Evolutionary conservation across 164 flowering plant species (phyloP).

Genomic region (Umbilicus rupestris): DNA sequence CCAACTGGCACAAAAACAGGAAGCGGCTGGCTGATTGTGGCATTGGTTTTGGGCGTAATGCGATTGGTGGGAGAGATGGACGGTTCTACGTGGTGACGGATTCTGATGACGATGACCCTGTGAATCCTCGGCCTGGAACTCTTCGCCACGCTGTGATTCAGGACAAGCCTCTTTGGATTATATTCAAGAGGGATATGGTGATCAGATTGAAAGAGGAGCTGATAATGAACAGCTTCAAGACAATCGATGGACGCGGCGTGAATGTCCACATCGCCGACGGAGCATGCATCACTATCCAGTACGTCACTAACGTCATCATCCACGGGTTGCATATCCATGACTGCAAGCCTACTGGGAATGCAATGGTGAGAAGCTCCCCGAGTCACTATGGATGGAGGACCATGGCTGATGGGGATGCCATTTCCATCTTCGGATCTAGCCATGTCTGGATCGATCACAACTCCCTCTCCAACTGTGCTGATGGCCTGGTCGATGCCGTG

Average conservation of each 20-base stretch:
- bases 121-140: slow-evolving; percentile 84
- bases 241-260: slow-evolving; percentile 59
- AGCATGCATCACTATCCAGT: slow-evolving; percentile 53
- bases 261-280: slow-evolving; percentile 61
- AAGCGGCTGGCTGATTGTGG: slow-evolving; percentile 94
- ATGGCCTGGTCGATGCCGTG: slow-evolving; percentile 92
- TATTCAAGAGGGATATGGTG: slow-evolving; percentile 61
- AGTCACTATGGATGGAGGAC: slow-evolving; percentile 59
- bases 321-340: slow-evolving; percentile 61
- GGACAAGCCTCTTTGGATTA: slow-evolving; percentile 69
- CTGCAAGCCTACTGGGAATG: slow-evolving; percentile 59
- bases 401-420: slow-evolving; percentile 71
- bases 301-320: slow-evolving; percentile 45
- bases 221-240: slow-evolving; percentile 62
- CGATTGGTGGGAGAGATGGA: slow-evolving; percentile 91
- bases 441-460: slow-evolving; percentile 95
- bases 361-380: slow-evolving; percentile 63
- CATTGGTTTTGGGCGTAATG: slow-evolving; percentile 88
- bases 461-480: slow-evolving; percentile 82
- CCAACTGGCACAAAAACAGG: slow-evolving; percentile 28
- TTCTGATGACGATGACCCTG: slow-evolving; percentile 64
- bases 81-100: slow-evolving; percentile 85
- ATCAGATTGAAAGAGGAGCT: slow-evolving; percentile 54
- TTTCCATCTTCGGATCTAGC: slow-evolving; percentile 84
- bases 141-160: slow-evolving; percentile 94